Percentiles rank a stretch among this genome's conserved stretches.
These are phyloP conservation scores for Pichia terricola DNA, from an alignment of 1,139 yeast species.

Conservation along the genomic window DNA sequence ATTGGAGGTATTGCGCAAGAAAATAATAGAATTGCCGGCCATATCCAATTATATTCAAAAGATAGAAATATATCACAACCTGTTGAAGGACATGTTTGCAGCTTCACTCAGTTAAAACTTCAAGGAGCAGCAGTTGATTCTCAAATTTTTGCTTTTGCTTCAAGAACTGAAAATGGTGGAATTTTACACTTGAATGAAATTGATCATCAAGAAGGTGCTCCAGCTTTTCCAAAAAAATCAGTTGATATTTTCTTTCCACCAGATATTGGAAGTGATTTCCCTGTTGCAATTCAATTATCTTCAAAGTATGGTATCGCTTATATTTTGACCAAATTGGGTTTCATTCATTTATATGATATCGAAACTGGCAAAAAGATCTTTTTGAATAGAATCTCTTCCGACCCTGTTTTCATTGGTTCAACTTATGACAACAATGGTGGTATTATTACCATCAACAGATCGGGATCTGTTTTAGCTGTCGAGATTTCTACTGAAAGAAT, in stretches of 20 bases:
- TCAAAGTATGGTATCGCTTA: slow-evolving; percentile 80
- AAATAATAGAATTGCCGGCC: slow-evolving; percentile 92
- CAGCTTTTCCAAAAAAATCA: slow-evolving; percentile 79
- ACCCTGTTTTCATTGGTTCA: slow-evolving; percentile 89
- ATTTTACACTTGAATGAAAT: slow-evolving; percentile 90
- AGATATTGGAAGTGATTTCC: slow-evolving; percentile 94
- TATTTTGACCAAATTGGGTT: slow-evolving; percentile 89
- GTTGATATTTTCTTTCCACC: slow-evolving; percentile 96
- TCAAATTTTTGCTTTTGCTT: slow-evolving; percentile 79
- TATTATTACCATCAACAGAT: slow-evolving; percentile 84
- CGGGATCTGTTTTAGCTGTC: slow-evolving; percentile 92
- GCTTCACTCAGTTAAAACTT: slow-evolving; percentile 68
- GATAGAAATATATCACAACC: slow-evolving; percentile 91
- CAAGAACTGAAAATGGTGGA: slow-evolving; percentile 77
- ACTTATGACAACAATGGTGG: slow-evolving; percentile 69
- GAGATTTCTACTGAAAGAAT: slow-evolving; percentile 79
- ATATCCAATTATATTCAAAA: slow-evolving; percentile 83
- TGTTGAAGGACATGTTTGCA: slow-evolving; percentile 95
- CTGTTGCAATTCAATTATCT: slow-evolving; percentile 84
- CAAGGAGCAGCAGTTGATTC: slow-evolving; percentile 71
- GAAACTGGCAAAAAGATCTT: slow-evolving; percentile 89
- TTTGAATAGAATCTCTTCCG: slow-evolving; percentile 94
- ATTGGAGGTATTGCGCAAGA: slow-evolving; percentile 93
- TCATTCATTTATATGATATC: slow-evolving; percentile 89
- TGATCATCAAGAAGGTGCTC: slow-evolving; percentile 80